Evolutionary conservation across 2,329 filamentous ascomycete species (phyloP), one percentile per base, ranked within the genome.

Genomic region (Colletotrichum lindemuthianum): DNA sequence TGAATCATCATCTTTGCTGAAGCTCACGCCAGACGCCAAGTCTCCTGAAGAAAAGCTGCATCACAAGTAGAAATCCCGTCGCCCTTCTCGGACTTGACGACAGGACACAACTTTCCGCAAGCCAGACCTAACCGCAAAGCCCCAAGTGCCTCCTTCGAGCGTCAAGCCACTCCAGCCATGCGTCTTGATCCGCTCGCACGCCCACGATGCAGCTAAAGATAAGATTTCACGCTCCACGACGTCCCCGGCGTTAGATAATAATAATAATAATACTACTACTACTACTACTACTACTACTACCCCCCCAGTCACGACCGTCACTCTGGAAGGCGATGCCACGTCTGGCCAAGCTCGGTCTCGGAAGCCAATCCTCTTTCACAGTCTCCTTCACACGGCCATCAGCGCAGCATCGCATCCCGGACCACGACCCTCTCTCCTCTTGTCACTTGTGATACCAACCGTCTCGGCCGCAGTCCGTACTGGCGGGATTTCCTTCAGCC

Each of bases 401-500:
- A 24, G 9, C 24, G 32, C 39, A 15, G 15, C 51, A 37, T 40
- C 39, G 7, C 44, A 43, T 40, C 12, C 37, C 15, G 43, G 24
- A 60, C 50, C 54, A 15, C 41, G 43, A 54, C 39, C 49, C 44
- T 50, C 56, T 64, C 54, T 39, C 44, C 56, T 64, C 54, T 54
- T 64, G n/a, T n/a, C n/a, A n/a, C 60, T 60, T 32, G 45, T 24
- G 49, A 50, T 49, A 56, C 58, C 15, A 43, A 24, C 44, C 40
- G 58, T 50, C 61, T 64, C 55, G 50, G 61, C 61, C 50, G 51
- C 44, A 47, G 24, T 50, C 45, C 61, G 51, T 36, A 12, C 32
- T 32, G 32, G 37, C 39, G 24, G 53, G 34, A 58, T 7, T 24
- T 24, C 24, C 47, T 32, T 43, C 52, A 48, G 53, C 53, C 53